Base-by-base conservation (phyloP, 2,329 filamentous ascomycete genomes). In the Alternaria tenuissima region DNA sequence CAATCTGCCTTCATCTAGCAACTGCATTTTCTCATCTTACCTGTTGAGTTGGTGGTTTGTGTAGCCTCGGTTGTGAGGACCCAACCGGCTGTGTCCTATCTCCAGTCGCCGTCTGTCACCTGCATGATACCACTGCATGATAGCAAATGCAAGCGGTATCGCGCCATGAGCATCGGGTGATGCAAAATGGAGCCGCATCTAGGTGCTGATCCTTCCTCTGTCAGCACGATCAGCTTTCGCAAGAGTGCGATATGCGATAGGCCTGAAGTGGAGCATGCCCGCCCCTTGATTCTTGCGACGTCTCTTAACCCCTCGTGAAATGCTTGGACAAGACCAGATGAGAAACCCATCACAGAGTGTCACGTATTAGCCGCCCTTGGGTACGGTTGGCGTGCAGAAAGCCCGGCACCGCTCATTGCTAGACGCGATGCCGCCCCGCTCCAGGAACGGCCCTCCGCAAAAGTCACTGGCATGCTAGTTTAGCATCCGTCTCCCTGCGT, bases 141-240 rank as follows among this genome's bases (percentile, higher is more conserved):
- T 60, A 57, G 34, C 58, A 52, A 43, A 59, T 43, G 60, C 52
- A 48, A 24, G 42, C 60, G 42, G 41, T 49, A 56, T 60, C 48
- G 38, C 42, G 48, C 57, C 52, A 60, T 56, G 39, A 38, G 26
- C 36, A 57, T 52, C 34, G 53, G 58, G 52, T 55, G 54, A 55
- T 57, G 51, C 63, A 49, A 59, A 59, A 51, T 57, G 49, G 57
- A 62, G 57, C 61, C 57, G 61, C 59, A 57, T 20, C 55, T 14
- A 38, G 26, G 56, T 55, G 53, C 43, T 54, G 44, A 59, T 65
- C 59, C 58, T 63, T 62, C 61, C 57, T 46, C 34, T 43, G 52
- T 42, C 52, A 54, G 52, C 62, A 55, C 52, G 43, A 57, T 52
- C 64, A 67, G 59, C 68, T 68, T 63, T 64, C 68, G 49, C 51